Base-by-base conservation (phyloP, 2,329 filamentous ascomycete species). In the Alternaria tenuissima region DNA sequence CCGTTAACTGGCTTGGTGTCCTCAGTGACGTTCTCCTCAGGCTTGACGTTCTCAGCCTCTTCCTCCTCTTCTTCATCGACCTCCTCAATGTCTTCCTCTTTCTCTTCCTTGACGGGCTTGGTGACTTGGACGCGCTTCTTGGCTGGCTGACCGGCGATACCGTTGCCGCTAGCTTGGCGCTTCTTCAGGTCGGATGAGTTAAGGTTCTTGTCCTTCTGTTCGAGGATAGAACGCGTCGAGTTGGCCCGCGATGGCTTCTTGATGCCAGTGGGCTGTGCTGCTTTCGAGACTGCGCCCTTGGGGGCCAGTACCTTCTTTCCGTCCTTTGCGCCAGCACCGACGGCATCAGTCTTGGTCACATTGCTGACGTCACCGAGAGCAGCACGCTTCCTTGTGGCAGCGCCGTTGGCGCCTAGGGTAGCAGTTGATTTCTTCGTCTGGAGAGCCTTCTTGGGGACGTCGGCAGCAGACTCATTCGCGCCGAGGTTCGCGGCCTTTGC, bases 311-410 rank as follows among this genome's bases (percentile, higher is more conserved):
- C 81, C 85, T 96, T 97, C 85, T 96, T 96, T 68, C 85, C 87
- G 72, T 79, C 81, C 59, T 80, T 82, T 6, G 80, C 84, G 55
- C 57, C 71, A 48, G 67, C 69, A 63, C 69, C 74, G 16, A 67
- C 63, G 36, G 54, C 62, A 20, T 92, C 91, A 48, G 86, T 86
- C 80, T 97, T 98, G 72, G 88, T 88, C 65, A 96, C 91, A 82
- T 99, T 99, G 87, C 93, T 98, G 70, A 97, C 91, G 83, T 99
- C 95, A 59, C 92, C 93, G 38, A 99, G 86, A 49, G 92, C 94
- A 71, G 91, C 87, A 76, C 95, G 92, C 83, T 91, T 95, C 75
- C 91, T 87, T 62, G 84, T 77, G 53, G 67, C 84, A 48, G 80
- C 77, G 49, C 84, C 73, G 30, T 76, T 80, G 3, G 76, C 63